Evolutionary conservation across 495 filamentous ascomycete genomes (phyloP).

Genomic region (Xylaria curta): DNA sequence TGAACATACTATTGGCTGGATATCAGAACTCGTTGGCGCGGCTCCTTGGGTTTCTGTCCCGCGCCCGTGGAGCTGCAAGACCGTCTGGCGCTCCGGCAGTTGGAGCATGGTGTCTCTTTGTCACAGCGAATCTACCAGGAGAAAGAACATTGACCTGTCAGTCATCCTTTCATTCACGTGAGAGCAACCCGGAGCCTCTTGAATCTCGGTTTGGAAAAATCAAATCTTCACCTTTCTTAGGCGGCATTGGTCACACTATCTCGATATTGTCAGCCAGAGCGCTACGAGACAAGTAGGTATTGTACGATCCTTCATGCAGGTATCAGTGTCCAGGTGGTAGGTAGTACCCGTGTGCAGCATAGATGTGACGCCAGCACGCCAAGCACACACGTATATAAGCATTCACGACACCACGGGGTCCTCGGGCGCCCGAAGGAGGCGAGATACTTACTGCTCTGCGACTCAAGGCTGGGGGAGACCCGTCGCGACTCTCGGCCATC

Average conservation of each 20-base stretch:
- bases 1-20: slow-evolving; percentile 69
- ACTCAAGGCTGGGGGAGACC: slow-evolving; percentile 20
- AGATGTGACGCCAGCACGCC: neutral
- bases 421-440: neutral
- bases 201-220: slow-evolving; percentile 31
- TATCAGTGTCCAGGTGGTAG: neutral
- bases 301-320: neutral
- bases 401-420: neutral
- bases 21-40: slow-evolving; percentile 68
- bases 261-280: slow-evolving; percentile 6
- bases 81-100: slow-evolving; percentile 65
- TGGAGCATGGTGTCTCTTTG: slow-evolving; percentile 70
- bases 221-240: slow-evolving; percentile 57
- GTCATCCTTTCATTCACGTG: slow-evolving; percentile 46
- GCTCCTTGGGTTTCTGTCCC: slow-evolving; percentile 64
- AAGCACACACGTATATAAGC: neutral
- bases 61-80: slow-evolving; percentile 64
- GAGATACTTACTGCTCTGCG: slow-evolving; percentile 27
- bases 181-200: slow-evolving; percentile 33
- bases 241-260: slow-evolving; percentile 49
- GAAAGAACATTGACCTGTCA: neutral
- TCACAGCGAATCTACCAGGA: slow-evolving; percentile 71
- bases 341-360: neutral
- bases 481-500: slow-evolving; percentile 22
- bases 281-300: too few relatives aligned